A percentile compares a stretch with the other conserved stretches of the same genome.
Conservation (phyloP, 768 basidiomycete species). For the Mycena chlorophos region DNA sequence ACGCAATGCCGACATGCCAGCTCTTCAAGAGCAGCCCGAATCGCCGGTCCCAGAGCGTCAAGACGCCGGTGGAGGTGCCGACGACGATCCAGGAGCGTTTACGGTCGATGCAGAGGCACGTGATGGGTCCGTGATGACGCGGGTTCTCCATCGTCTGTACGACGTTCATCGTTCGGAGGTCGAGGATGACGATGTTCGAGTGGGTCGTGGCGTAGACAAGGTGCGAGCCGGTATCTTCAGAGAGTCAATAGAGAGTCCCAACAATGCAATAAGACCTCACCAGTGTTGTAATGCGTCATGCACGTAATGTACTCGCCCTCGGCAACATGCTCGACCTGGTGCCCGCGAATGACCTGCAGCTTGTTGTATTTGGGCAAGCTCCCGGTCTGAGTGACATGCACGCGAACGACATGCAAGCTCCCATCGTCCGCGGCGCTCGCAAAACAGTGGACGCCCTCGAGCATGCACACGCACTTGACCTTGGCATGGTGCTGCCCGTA, state of each 20-base stretch:
- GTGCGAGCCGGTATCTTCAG: constrained; percentile 67
- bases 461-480: constrained; percentile 68
- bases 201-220: constrained; percentile 86
- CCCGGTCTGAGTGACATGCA: constrained; percentile 68
- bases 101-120: constrained; percentile 79
- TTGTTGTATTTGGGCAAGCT: constrained; percentile 82
- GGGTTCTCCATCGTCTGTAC: constrained; percentile 82
- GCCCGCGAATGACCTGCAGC: constrained; percentile 78
- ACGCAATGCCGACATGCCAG: constrained; percentile 73
- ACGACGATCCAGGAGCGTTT: constrained; percentile 87
- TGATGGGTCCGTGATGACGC: constrained; percentile 82
- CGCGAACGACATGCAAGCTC: constrained; percentile 79
- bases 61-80: constrained; percentile 80
- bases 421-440: constrained; percentile 85
- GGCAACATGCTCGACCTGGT: constrained; percentile 58
- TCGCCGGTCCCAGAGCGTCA: constrained; percentile 93
- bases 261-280: constrained; percentile 37
- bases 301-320: constrained; percentile 78
- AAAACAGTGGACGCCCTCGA: constrained; percentile 88
- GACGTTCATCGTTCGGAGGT: constrained; percentile 81
- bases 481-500: constrained; percentile 71
- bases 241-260: neutral
- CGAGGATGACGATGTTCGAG: constrained; percentile 71
- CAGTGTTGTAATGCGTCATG: constrained; percentile 79
- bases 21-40: constrained; percentile 88